Evolutionary conservation across 768 basidiomycete genomes (phyloP).

Genomic region (Phaeotremella fagi): DNA sequence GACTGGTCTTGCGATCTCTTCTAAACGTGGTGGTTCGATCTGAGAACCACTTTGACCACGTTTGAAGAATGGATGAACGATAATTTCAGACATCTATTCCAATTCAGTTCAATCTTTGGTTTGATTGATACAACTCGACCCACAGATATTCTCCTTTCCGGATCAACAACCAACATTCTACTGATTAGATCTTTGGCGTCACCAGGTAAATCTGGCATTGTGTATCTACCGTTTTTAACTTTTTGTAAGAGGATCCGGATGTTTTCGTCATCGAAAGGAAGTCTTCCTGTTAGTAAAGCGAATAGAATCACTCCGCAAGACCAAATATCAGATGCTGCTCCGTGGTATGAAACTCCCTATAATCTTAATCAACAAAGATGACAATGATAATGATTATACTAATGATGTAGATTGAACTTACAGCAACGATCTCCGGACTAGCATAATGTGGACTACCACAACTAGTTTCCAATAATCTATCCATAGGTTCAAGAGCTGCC

Average conservation of each 20-base stretch:
- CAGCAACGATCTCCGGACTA: conserved; percentile 88
- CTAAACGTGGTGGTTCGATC: conserved; percentile 59
- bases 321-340: conserved; percentile 91
- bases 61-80: conserved; percentile 74
- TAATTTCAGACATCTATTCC: conserved; percentile 74
- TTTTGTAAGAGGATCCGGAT: conserved; percentile 63
- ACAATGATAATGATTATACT: not conserved
- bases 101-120: not conserved
- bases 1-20: conserved; percentile 66
- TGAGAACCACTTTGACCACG: conserved; percentile 50
- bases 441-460: conserved; percentile 97
- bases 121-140: conserved; percentile 57
- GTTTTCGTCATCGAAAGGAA: conserved; percentile 92
- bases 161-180: conserved; percentile 85
- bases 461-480: conserved; percentile 81
- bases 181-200: conserved; percentile 75
- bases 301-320: conserved; percentile 92
- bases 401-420: conserved; percentile 20
- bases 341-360: conserved; percentile 73
- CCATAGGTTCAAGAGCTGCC: conserved; percentile 88
- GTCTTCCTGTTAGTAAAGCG: conserved; percentile 79
- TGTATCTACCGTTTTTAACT: conserved; percentile 80
- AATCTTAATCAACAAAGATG: not conserved
- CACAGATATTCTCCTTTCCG: conserved; percentile 69
- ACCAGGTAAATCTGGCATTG: conserved; percentile 80